Conservation (phyloP, 257 asterid species). For the Asclepias syriaca region DNA sequence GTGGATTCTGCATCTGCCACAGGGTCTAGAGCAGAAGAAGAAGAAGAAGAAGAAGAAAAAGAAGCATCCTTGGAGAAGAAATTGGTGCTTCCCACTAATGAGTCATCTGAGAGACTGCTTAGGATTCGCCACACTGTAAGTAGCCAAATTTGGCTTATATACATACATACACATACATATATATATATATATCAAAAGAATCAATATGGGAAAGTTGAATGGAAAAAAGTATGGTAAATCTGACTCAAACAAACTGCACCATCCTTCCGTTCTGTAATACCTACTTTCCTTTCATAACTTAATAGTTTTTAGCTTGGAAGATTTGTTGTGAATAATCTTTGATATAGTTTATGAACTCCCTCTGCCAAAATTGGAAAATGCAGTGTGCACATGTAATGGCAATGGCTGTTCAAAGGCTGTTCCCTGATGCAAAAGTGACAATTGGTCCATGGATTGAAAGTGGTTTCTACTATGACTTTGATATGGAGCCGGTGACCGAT, state of each 20-base stretch:
- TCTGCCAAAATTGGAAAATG: constrained; percentile 16
- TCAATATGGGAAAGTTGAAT: too few relatives aligned
- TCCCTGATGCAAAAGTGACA: constrained; percentile 87
- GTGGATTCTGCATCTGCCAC: constrained; percentile 36
- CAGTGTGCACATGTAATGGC: constrained; percentile 99
- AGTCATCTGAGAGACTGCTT: constrained; percentile 70
- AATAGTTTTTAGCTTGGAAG: not conserved
- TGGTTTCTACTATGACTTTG: constrained; percentile 95
- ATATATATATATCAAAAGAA: not conserved
- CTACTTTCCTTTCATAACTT: not conserved
- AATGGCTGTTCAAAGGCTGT: constrained; percentile 97
- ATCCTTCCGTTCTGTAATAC: not conserved
- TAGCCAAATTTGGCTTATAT: not conserved
- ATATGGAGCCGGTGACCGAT: constrained; percentile 87
- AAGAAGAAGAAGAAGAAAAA: not conserved
- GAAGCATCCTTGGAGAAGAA: constrained; percentile 21
- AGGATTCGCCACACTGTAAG: constrained; percentile 83
- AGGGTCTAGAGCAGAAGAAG: constrained; percentile 18
- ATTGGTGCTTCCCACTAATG: constrained; percentile 70
- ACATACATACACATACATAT: too few relatives aligned
- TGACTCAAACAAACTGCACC: not conserved
- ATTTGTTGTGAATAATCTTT: not conserved
- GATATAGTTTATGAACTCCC: not conserved
- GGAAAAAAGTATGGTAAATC: not conserved
- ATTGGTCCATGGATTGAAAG: constrained; percentile 97